These are phyloP conservation scores for Beta vulgaris DNA, from an alignment of 148 eudicot genomes.

Conservation along the genomic window DNA sequence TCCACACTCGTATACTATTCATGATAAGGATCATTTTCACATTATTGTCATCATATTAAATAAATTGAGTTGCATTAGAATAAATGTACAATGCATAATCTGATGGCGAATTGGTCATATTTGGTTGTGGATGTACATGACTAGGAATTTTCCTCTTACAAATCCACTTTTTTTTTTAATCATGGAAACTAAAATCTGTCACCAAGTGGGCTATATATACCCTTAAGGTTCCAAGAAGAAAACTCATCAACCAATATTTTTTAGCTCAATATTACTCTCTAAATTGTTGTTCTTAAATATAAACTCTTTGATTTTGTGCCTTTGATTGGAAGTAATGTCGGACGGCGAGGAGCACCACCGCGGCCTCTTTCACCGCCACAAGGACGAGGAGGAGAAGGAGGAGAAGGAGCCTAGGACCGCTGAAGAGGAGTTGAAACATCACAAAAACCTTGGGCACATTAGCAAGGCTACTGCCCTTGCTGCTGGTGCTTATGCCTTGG, in stretches of 20 bases:
- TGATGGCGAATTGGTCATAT: too few relatives aligned
- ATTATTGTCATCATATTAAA: too few relatives aligned
- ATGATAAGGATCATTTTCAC: neutral
- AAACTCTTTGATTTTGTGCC: neutral
- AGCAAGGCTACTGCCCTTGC: slow-evolving; percentile 37
- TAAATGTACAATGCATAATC: too few relatives aligned
- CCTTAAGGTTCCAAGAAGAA: neutral
- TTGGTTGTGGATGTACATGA: neutral
- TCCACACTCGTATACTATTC: neutral
- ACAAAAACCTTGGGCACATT: slow-evolving; percentile 30
- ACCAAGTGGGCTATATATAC: slow-evolving; percentile 8
- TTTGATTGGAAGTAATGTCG: neutral
- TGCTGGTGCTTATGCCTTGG: slow-evolving; percentile 56
- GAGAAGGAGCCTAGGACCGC: slow-evolving; percentile 14
- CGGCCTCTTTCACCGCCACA: slow-evolving; percentile 25
- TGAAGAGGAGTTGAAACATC: slow-evolving; percentile 40
- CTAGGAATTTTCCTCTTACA: neutral
- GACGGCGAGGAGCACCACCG: slow-evolving; percentile 22
- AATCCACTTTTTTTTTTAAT: neutral
- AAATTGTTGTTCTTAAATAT: neutral
- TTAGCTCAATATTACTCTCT: neutral
- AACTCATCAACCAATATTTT: neutral
- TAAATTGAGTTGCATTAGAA: too few relatives aligned
- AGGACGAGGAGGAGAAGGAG: slow-evolving; percentile 23
- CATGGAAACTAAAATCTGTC: neutral